Percentiles rank a stretch among this genome's conserved stretches.
Evolutionary conservation across 2,329 filamentous ascomycete species (phyloP).

Genomic region (Epichloe glyceriae): DNA sequence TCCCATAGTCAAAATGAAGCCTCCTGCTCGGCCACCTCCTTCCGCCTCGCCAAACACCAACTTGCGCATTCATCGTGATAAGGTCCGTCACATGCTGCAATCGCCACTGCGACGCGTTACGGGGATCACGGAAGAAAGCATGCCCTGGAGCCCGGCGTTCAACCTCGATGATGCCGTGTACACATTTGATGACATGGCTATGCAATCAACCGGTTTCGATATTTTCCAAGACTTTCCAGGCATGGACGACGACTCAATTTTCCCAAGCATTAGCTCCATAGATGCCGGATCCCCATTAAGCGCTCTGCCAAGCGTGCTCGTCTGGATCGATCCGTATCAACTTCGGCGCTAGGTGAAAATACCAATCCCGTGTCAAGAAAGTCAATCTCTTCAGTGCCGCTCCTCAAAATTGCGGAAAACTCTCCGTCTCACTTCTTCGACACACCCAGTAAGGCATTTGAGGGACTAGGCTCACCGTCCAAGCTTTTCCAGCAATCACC

Average conservation of each 20-base stretch:
- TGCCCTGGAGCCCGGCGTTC: constrained; percentile 56
- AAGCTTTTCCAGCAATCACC: constrained; percentile 31
- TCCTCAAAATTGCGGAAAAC: constrained; percentile 34
- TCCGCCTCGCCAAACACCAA: constrained; percentile 92
- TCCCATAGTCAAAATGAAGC: constrained; percentile 70
- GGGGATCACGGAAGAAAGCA: constrained; percentile 29
- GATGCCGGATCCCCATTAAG: constrained; percentile 53
- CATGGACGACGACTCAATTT: constrained; percentile 18
- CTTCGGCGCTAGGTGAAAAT: constrained; percentile 48
- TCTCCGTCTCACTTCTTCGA: constrained; percentile 29
- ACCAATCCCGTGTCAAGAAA: constrained; percentile 40
- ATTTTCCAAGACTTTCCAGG: constrained; percentile 37
- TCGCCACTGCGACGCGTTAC: constrained; percentile 49
- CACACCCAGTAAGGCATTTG: constrained; percentile 45
- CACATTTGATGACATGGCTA: constrained; percentile 33
- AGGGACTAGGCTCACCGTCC: constrained; percentile 41
- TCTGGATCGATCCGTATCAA: constrained; percentile 50
- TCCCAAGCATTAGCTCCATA: constrained; percentile 30
- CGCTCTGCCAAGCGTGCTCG: constrained; percentile 45
- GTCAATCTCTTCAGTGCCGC: constrained; percentile 35
- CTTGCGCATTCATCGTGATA: constrained; percentile 73
- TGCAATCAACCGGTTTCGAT: constrained; percentile 44
- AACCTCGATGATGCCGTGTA: constrained; percentile 45
- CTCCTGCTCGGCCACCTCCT: constrained; percentile 39
- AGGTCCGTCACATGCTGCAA: constrained; percentile 67